phyloP scores from a whole-genome alignment of 495 filamentous ascomycete species.

The Xylaria venustula region DNA sequence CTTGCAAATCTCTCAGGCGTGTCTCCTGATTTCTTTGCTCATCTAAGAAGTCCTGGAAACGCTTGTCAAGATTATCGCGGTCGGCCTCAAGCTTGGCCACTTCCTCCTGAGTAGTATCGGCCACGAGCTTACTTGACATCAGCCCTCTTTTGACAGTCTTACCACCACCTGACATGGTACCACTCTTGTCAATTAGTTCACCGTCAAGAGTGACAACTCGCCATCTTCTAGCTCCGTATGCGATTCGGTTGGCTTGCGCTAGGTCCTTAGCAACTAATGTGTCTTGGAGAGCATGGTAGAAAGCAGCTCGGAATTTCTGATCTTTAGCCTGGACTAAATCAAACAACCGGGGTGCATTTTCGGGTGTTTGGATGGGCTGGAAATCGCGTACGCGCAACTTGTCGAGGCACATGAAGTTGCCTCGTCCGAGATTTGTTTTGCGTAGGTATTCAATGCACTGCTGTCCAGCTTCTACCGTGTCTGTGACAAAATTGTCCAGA shows the following conservation, averaged over 20 bases:
- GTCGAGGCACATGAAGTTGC: constrained; percentile 94
- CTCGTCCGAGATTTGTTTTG: constrained; percentile 96
- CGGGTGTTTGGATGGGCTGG: constrained; percentile 77
- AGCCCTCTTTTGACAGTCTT: constrained; percentile 80
- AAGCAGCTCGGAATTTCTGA: constrained; percentile 82
- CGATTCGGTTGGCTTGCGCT: constrained; percentile 91
- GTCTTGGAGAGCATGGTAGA: constrained; percentile 90
- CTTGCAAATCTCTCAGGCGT: constrained; percentile 67
- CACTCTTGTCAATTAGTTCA: constrained; percentile 93
- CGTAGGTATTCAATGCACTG: constrained; percentile 96
- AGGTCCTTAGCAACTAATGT: constrained; percentile 92
- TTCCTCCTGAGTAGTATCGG: constrained; percentile 81
- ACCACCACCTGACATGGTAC: constrained; percentile 97
- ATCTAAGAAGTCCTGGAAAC: constrained; percentile 77
- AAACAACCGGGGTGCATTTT: constrained; percentile 87
- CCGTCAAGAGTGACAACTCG: constrained; percentile 93
- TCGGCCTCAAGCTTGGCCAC: constrained; percentile 82
- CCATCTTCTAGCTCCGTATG: constrained; percentile 90
- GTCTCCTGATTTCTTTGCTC: constrained; percentile 74
- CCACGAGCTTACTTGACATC: constrained; percentile 92
- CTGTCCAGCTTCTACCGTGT: constrained; percentile 90
- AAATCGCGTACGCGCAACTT: constrained; percentile 76
- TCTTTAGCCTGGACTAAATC: constrained; percentile 90
- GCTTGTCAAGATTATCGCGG: constrained; percentile 77
- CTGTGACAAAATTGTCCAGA: constrained; percentile 93